Conservation (phyloP, 805 yeast genomes). For the Cephaloascus fragrans region DNA sequence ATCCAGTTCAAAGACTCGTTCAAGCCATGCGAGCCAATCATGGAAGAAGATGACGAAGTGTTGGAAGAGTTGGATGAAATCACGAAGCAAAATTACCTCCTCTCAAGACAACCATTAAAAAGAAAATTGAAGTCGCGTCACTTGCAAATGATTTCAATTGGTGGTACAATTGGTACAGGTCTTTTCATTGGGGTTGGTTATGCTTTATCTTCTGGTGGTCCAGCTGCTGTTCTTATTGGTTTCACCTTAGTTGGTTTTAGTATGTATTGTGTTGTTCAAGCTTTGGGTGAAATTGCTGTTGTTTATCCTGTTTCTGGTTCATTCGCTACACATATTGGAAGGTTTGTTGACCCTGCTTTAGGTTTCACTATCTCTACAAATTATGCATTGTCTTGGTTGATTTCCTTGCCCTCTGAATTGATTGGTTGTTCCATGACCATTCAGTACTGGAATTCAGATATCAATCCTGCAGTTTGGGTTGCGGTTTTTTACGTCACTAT, state of each 20-base stretch:
- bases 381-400: constrained; percentile 47
- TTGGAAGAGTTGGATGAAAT: not conserved
- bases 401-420: constrained; percentile 48
- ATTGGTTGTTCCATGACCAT: constrained; percentile 53
- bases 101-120: not conserved
- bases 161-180: constrained; percentile 82
- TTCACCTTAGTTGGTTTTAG: constrained; percentile 15
- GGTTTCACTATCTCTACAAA: constrained; percentile 47
- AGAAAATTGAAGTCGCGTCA: constrained; percentile 36
- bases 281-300: constrained; percentile 44
- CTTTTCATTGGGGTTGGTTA: constrained; percentile 48
- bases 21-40: not conserved
- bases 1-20: not conserved
- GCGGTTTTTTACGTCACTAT: constrained; percentile 42
- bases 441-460: constrained; percentile 40
- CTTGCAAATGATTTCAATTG: constrained; percentile 68
- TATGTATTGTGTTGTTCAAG: constrained; percentile 17
- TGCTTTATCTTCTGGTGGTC: constrained; percentile 17
- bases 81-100: not conserved
- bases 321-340: constrained; percentile 35
- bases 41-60: not conserved
- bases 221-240: constrained; percentile 17
- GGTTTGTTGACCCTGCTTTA: constrained; percentile 45
- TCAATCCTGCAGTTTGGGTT: constrained; percentile 56
- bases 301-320: constrained; percentile 47